These are phyloP conservation scores for Hebeloma cylindrosporum DNA, from an alignment of 768 basidiomycete genomes.

Conservation along the genomic window DNA sequence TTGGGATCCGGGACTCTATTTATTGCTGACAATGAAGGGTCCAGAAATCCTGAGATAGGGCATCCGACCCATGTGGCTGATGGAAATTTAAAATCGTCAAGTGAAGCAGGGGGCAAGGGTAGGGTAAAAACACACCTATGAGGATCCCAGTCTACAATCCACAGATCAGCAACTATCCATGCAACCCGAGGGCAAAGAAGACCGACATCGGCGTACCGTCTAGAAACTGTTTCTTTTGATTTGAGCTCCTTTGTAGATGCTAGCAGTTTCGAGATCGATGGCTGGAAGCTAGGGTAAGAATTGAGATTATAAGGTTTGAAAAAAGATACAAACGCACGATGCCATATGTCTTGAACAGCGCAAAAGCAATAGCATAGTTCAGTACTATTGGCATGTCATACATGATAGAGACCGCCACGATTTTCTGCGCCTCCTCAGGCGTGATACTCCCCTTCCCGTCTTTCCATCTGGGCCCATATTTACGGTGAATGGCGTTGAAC, in stretches of 20 bases:
- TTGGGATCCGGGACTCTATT: conserved; percentile 16
- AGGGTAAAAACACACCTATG: conserved; percentile 30
- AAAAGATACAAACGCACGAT: conserved; percentile 14
- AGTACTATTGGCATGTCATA: conserved; percentile 49
- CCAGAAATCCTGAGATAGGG: conserved; percentile 30
- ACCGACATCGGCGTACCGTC: conserved; percentile 51
- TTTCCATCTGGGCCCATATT: conserved; percentile 37
- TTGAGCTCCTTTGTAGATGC: conserved; percentile 40
- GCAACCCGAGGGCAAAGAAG: neutral
- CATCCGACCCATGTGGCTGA: conserved; percentile 38
- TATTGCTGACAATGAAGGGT: conserved; percentile 12
- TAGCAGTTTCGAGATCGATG: conserved; percentile 46
- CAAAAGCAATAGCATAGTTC: conserved; percentile 43
- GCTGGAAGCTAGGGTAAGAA: conserved; percentile 27
- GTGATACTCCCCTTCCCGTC: conserved; percentile 32
- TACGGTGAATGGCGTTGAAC: conserved; percentile 41
- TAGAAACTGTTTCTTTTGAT: conserved; percentile 35
- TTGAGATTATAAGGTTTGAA: neutral
- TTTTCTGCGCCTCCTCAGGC: conserved; percentile 45
- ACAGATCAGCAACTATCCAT: neutral
- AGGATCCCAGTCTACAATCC: conserved; percentile 42
- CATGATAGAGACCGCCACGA: conserved; percentile 31
- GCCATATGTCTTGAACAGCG: conserved; percentile 52
- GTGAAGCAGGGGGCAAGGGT: neutral
- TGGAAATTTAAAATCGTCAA: neutral